Evolutionary conservation across 2,329 filamentous ascomycete species (phyloP).

Genomic region (Pyrenophora seminiperda): DNA sequence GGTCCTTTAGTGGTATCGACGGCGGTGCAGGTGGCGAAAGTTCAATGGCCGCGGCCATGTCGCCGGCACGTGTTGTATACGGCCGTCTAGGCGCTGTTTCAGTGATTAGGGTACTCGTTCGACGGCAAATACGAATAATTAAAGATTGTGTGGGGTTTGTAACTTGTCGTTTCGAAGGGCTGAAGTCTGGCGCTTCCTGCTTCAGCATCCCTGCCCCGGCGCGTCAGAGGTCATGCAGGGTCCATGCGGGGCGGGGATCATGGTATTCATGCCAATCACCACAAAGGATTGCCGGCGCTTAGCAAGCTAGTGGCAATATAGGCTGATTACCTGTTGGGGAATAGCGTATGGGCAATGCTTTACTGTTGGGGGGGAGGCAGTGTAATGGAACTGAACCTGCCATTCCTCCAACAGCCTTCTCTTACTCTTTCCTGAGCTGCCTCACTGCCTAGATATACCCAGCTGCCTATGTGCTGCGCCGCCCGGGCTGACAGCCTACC

Average conservation of each 20-base stretch:
- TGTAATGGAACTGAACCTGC: too few relatives aligned
- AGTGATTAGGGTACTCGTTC: neutral
- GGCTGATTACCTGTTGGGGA: too few relatives aligned
- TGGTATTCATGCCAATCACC: neutral
- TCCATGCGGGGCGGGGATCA: conserved; percentile 6
- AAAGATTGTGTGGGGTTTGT: conserved; percentile 9
- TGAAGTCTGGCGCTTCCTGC: conserved; percentile 11
- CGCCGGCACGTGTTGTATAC: neutral
- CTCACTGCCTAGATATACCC: too few relatives aligned
- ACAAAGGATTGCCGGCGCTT: too few relatives aligned
- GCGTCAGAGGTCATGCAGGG: conserved; percentile 11
- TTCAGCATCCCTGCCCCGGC: conserved; percentile 13
- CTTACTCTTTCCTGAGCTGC: too few relatives aligned
- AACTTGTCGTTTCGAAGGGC: conserved; percentile 1
- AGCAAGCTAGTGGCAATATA: too few relatives aligned
- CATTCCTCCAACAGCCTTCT: too few relatives aligned
- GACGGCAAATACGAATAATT: neutral
- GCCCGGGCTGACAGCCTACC: too few relatives aligned
- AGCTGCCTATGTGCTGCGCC: too few relatives aligned
- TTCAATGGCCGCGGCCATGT: conserved; percentile 28
- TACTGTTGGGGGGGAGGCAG: too few relatives aligned
- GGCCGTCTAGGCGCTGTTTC: neutral
- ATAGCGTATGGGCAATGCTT: too few relatives aligned
- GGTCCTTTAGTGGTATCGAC: conserved; percentile 24
- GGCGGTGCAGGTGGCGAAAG: conserved; percentile 28